These are phyloP conservation scores for Talaromyces sp. DNA, from an alignment of 2,329 filamentous ascomycete genomes.

Conservation along the genomic window DNA sequence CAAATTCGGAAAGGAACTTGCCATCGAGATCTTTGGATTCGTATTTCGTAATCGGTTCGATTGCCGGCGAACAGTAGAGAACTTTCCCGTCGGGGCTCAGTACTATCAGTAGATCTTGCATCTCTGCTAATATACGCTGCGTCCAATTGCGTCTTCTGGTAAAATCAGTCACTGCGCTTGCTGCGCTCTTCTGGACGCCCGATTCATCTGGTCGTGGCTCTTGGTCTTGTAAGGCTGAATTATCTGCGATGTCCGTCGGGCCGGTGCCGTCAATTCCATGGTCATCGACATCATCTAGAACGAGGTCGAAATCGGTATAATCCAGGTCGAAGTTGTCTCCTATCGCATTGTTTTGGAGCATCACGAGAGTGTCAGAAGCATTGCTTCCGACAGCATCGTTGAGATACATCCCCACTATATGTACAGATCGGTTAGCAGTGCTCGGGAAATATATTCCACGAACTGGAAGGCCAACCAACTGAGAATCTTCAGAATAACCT, in stretches of 20 bases:
- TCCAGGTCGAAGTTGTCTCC: conserved; percentile 9
- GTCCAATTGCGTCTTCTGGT: conserved; percentile 73
- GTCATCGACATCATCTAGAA: conserved; percentile 12
- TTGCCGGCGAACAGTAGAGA: conserved; percentile 77
- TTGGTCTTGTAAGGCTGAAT: not conserved
- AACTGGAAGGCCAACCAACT: too few species aligned
- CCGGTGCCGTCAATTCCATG: not conserved
- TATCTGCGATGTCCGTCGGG: not conserved
- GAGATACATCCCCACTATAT: conserved; percentile 8
- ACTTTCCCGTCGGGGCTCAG: conserved; percentile 79
- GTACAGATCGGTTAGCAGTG: not conserved
- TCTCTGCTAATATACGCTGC: conserved; percentile 79
- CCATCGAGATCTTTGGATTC: conserved; percentile 65
- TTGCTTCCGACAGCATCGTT: conserved; percentile 5
- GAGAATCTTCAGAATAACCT: too few species aligned
- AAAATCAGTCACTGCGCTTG: conserved; percentile 59
- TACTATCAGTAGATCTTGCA: conserved; percentile 84
- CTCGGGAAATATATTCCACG: too few species aligned
- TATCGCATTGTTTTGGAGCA: not conserved
- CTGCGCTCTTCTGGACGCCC: conserved; percentile 7
- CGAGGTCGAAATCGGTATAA: conserved; percentile 8
- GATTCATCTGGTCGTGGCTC: not conserved
- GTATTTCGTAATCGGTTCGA: conserved; percentile 70
- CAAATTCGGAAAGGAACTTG: conserved; percentile 70
- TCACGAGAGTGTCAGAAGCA: not conserved